Base-by-base conservation (phyloP, 1,139 yeast genomes). In the Zygoascus sp. region DNA sequence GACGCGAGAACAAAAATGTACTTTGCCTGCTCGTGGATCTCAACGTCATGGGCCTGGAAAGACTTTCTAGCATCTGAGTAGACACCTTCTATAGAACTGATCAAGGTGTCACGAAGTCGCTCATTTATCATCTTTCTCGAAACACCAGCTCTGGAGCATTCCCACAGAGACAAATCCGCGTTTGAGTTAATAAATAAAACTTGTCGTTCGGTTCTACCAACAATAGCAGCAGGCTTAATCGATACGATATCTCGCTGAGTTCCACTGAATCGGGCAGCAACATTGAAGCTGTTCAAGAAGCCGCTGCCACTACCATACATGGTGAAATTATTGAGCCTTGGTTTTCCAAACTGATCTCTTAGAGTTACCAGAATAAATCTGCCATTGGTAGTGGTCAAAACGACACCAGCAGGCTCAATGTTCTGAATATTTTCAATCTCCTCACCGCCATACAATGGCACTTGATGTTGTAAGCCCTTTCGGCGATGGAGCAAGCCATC, bases 371-470 rank as follows among this genome's bases (percentile, higher is more conserved):
- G 69, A 10, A 83, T 63, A 42, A 83, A 77, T 51, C 94, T 69
- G 34, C 87, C 88, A 57, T 77, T 72, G 5, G 88, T 79, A 0
- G 96, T 87, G 5, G 89, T 77, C 9, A 85, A 63, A 1, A 83
- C 71, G 5, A 88, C 68, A 1, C 96, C 95, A 2, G 85, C 80
- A 0, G 94, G 92, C 54, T 84, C 90, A 13, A 82, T 74, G 52
- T 77, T 79, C 51, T 80, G 77, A 2, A 83, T 76, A 39, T 73
- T 61, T 1, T 80, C 77, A 21, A 87, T 70, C 42, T 54, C 57
- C 57, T 70, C 58, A 52, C 64, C 59, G 45, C 63, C 53, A 40
- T 68, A 66, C 4, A 75, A 58, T 41, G 65, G 68, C 22, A 73
- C 60, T 3, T 61, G 55, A 11, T 68, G 63, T 40, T 64, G 66